Evolutionary conservation across 2,329 filamentous ascomycete genomes (phyloP).

Genomic region (Ceratocystis variospora): DNA sequence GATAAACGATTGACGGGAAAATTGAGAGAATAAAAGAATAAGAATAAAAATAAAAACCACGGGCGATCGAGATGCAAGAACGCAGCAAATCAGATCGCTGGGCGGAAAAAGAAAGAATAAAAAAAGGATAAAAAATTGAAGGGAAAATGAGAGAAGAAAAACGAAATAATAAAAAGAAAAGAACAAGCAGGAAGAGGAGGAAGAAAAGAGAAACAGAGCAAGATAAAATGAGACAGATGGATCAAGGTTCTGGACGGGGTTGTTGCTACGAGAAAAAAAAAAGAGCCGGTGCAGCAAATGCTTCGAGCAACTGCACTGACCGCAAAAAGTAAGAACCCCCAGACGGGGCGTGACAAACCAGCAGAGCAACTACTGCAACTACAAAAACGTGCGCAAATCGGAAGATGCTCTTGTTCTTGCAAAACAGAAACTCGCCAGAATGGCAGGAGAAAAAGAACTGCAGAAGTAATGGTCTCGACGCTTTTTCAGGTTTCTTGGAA

Average conservation of each 20-base stretch:
- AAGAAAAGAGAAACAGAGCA: constrained; percentile 19
- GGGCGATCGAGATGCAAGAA: background rate
- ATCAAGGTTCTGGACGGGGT: background rate
- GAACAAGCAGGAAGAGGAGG: constrained; percentile 7
- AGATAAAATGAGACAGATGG: constrained; percentile 16
- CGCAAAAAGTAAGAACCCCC: background rate
- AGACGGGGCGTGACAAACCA: background rate
- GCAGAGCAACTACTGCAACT: background rate
- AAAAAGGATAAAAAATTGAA: constrained; percentile 22
- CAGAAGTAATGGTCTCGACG: background rate
- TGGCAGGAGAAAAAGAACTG: background rate
- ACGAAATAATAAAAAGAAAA: constrained; percentile 23
- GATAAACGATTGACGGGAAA: constrained; percentile 1
- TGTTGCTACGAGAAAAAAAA: constrained; percentile 8
- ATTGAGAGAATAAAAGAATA: constrained; percentile 21
- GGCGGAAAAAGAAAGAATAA: constrained; percentile 22
- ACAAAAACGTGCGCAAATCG: background rate
- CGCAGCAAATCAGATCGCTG: background rate
- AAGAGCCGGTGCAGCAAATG: background rate
- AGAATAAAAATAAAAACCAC: background rate
- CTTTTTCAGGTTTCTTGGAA: background rate
- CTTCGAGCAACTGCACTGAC: constrained; percentile 7
- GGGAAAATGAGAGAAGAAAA: constrained; percentile 12
- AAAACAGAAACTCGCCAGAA: background rate
- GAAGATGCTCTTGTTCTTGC: background rate